Evolutionary conservation across 2,329 filamentous ascomycete genomes (phyloP), one percentile per base, ranked within the genome.

Genomic region (Ascomycota sp.): DNA sequence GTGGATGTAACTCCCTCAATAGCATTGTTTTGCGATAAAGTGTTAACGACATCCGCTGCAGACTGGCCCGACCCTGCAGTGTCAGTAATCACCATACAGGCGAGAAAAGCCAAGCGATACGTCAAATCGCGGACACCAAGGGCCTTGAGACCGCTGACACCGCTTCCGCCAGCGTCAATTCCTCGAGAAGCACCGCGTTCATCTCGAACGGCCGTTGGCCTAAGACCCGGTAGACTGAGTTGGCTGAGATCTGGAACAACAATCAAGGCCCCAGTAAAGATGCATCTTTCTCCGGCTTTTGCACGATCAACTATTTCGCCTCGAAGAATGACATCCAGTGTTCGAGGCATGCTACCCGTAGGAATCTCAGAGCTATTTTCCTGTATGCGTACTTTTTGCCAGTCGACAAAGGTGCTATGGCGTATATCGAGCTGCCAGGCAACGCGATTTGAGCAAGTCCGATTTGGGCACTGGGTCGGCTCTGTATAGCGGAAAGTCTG

Each of bases 351-450:
- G 57, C 84, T 93, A 35, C 89, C 89, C 0, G 89, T 98, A 0
- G 89, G 89, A 28, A 98, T 98, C 52, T 98, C 89, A 4, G 86
- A 86, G 43, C 83, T 92, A 59, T 95, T 98, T 55, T 98, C 89
- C 56, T 98, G 89, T 39, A 95, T 82, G 40, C 91, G 79, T 21
- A 95, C 83, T 53, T 95, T 95, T 52, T 98, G 89, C 89, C 89
- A 98, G 57, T 98, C 89, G 39, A 98, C 79, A 51, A 98, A 98
- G 0, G 84, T 95, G 53, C 84, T 93, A 53, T 92, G 86, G 30
- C 82, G 69, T 47, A 98, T 93, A 46, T 98, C 86, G n/a, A 98
- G 59, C 42, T 83, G 74, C 89, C 89, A 98, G n/a, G 79, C 82
- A 37, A 76, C 61, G 24, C 89, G 75, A 57, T 98, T 98, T 45